phyloP scores from a whole-genome alignment of 306 rosid genomes.

The Lablab purpureus region DNA sequence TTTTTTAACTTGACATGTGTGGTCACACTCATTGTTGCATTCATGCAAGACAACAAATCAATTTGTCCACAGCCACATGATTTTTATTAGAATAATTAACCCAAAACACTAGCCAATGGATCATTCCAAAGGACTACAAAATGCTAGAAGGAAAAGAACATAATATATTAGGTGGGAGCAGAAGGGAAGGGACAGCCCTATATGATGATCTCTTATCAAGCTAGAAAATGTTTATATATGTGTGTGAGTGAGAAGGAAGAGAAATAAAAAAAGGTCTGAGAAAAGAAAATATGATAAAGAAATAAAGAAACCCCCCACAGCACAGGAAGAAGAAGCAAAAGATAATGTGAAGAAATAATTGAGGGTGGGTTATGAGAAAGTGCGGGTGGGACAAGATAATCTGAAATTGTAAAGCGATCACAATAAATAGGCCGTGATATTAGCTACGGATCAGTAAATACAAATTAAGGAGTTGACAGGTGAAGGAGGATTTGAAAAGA shows the following conservation, averaged over 20 bases:
- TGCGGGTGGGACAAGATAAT: conserved; percentile 50
- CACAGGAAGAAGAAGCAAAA: conserved; percentile 8
- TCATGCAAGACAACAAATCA: conserved; percentile 80
- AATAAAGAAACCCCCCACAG: neutral
- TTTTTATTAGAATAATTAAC: conserved; percentile 48
- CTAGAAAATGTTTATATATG: neutral
- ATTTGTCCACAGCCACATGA: conserved; percentile 59
- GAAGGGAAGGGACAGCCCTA: conserved; percentile 48
- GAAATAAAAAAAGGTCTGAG: conserved; percentile 10
- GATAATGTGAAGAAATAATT: conserved; percentile 41
- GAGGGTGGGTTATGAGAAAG: conserved; percentile 45
- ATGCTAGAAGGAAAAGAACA: conserved; percentile 33
- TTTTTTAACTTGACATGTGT: conserved; percentile 61
- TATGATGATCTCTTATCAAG: conserved; percentile 19
- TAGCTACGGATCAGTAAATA: conserved; percentile 64
- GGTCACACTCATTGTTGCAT: conserved; percentile 77
- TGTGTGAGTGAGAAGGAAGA: neutral
- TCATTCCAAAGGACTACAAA: conserved; percentile 49
- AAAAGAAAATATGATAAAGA: neutral
- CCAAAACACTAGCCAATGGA: conserved; percentile 52
- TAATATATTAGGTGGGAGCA: conserved; percentile 41
- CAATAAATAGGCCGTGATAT: conserved; percentile 65
- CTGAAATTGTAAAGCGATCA: conserved; percentile 33
- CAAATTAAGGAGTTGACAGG: conserved; percentile 63
- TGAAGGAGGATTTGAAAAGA: conserved; percentile 57